These are phyloP conservation scores for Fonsecaea nubica DNA, from an alignment of 2,329 filamentous ascomycete genomes.

Conservation along the genomic window DNA sequence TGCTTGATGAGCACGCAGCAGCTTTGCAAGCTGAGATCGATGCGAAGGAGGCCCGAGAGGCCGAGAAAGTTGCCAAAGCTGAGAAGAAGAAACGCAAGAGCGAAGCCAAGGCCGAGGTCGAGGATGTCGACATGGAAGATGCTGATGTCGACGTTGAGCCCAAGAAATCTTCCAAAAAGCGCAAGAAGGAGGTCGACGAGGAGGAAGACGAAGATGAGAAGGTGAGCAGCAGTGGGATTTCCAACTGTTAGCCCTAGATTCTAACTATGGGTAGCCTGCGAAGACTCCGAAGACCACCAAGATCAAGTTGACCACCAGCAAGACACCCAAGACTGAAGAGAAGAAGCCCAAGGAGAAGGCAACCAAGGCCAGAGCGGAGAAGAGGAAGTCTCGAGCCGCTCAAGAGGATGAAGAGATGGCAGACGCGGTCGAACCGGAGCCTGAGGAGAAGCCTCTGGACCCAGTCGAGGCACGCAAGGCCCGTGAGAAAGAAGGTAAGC, in stretches of 20 bases:
- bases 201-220: slow-evolving; percentile 78
- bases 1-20: slow-evolving; percentile 68
- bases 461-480: slow-evolving; percentile 62
- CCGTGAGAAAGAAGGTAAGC: slow-evolving; percentile 65
- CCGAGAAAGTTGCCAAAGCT: slow-evolving; percentile 63
- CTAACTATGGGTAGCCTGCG: slow-evolving; percentile 56
- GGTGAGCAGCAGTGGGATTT: slow-evolving; percentile 52
- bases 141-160: slow-evolving; percentile 60
- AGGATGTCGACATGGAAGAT: slow-evolving; percentile 56
- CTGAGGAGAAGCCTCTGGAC: slow-evolving; percentile 61
- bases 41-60: slow-evolving; percentile 69
- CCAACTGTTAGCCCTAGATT: not conserved
- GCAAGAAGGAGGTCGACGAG: slow-evolving; percentile 72
- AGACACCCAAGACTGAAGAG: slow-evolving; percentile 61
- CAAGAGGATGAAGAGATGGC: slow-evolving; percentile 64
- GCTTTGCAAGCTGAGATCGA: slow-evolving; percentile 64
- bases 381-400: slow-evolving; percentile 64
- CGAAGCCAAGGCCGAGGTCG: slow-evolving; percentile 50
- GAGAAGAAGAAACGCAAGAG: slow-evolving; percentile 59
- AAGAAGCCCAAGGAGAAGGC: slow-evolving; percentile 64
- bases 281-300: slow-evolving; percentile 71
- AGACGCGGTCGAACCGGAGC: slow-evolving; percentile 56
- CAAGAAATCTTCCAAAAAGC: slow-evolving; percentile 72
- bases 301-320: slow-evolving; percentile 61
- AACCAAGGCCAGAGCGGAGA: slow-evolving; percentile 61